Evolutionary conservation across 1,284 basidiomycete species (phyloP).

Genomic region (Boletus smithii): DNA sequence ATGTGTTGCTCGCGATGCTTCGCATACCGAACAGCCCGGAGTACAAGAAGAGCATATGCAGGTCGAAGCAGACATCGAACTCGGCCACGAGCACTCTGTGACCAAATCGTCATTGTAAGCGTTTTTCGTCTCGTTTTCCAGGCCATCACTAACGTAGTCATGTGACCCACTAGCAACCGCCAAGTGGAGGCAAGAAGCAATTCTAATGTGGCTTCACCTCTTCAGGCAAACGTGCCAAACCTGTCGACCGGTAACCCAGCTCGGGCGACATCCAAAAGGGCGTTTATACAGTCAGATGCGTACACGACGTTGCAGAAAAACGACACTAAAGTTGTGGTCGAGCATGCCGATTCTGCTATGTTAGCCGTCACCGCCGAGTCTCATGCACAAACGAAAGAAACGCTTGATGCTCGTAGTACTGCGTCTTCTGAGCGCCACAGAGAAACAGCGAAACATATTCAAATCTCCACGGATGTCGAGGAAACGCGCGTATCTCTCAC

Average conservation of each 20-base stretch:
- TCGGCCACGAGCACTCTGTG: background rate
- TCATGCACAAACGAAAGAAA: background rate
- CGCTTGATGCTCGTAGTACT: background rate
- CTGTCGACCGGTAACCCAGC: background rate
- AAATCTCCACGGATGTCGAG: background rate
- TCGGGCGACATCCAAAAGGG: background rate
- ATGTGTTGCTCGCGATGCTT: background rate
- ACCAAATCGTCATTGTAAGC: conserved; percentile 4
- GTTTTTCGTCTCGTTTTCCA: background rate
- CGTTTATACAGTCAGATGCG: background rate
- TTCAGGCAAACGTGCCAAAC: background rate
- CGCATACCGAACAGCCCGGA: background rate
- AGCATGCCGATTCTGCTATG: background rate
- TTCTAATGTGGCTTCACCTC: background rate
- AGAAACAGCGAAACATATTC: background rate
- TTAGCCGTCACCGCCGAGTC: background rate
- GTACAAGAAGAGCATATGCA: background rate
- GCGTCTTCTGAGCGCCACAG: background rate
- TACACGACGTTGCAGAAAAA: background rate
- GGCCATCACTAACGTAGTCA: background rate
- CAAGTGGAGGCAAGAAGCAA: background rate
- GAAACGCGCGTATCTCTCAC: background rate
- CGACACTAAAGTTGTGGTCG: background rate
- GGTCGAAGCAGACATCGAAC: background rate
- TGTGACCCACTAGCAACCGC: background rate